Conservation (phyloP, 2,329 filamentous ascomycete genomes). For the Corinectria fuckeliana region DNA sequence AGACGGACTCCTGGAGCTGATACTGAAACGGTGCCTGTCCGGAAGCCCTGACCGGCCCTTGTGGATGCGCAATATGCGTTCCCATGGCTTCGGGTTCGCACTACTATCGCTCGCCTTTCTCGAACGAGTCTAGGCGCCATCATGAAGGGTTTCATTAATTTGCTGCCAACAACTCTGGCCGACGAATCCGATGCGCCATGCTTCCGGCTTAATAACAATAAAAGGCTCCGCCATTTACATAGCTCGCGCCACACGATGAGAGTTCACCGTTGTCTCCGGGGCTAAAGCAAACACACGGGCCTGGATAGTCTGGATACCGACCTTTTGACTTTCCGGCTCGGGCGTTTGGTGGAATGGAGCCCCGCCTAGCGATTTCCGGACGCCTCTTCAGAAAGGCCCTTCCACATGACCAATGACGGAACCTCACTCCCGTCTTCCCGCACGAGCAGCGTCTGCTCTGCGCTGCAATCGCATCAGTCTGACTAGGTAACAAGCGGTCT, state of each 20-base stretch:
- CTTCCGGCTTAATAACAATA: constrained; percentile 6
- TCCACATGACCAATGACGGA: background rate
- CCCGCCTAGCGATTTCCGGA: too few relatives aligned
- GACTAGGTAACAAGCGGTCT: constrained; percentile 18
- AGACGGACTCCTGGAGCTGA: constrained; percentile 29
- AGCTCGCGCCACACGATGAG: constrained; percentile 20
- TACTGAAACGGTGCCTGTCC: constrained; percentile 33
- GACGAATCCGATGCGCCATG: constrained; percentile 1
- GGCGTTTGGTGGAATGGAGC: too few relatives aligned
- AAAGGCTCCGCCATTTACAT: background rate
- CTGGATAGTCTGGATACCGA: constrained; percentile 18
- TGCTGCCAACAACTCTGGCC: constrained; percentile 10
- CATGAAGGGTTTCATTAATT: constrained; percentile 18
- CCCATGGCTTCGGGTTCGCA: constrained; percentile 31
- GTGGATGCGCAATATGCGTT: constrained; percentile 23
- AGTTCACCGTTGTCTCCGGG: background rate
- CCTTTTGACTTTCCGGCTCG: background rate
- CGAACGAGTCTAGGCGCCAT: constrained; percentile 18
- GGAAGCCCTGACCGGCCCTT: constrained; percentile 11
- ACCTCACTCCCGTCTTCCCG: background rate
- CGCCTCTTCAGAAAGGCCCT: background rate
- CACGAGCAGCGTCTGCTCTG: background rate
- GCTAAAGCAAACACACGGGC: constrained; percentile 9
- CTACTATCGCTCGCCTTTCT: constrained; percentile 15
- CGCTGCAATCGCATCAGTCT: constrained; percentile 11